Conservation (phyloP, 257 asterid genomes). For the Rubia yunnanensis region DNA sequence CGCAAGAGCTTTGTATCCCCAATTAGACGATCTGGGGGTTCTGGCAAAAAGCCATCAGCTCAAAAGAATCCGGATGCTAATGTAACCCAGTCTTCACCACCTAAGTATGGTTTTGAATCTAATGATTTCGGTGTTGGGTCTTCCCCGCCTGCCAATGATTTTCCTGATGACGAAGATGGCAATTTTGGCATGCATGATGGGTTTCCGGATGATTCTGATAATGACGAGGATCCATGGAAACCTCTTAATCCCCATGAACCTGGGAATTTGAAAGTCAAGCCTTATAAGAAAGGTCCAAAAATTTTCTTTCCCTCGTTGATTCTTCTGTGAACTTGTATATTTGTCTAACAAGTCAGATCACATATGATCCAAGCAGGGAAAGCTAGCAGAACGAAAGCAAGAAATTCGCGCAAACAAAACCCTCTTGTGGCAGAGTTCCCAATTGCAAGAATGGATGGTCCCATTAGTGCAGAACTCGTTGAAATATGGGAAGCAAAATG, state of each 20-base stretch:
- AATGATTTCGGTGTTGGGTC: slow-evolving; percentile 27
- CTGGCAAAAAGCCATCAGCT: slow-evolving; percentile 36
- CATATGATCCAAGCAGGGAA: slow-evolving; percentile 48
- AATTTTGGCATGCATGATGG: slow-evolving; percentile 37
- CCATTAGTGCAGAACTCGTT: slow-evolving; percentile 43
- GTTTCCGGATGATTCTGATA: slow-evolving; percentile 41
- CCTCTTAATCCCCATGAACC: slow-evolving; percentile 92
- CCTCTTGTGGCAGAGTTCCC: slow-evolving; percentile 55
- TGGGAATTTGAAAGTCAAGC: slow-evolving; percentile 75
- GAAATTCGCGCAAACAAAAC: slow-evolving; percentile 30
- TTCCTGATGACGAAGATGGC: slow-evolving; percentile 29
- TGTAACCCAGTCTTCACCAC: slow-evolving; percentile 29
- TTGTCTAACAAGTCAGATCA: slow-evolving; percentile 12
- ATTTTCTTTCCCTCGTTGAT: slow-evolving; percentile 1
- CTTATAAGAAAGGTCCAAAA: slow-evolving; percentile 52
- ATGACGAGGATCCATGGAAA: slow-evolving; percentile 55
- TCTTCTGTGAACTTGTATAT: neutral
- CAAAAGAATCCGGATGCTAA: slow-evolving; percentile 43
- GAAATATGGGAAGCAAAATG: slow-evolving; percentile 63
- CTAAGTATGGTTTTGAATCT: slow-evolving; percentile 30
- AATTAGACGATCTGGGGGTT: slow-evolving; percentile 40
- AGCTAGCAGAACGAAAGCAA: slow-evolving; percentile 29
- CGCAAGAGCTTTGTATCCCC: slow-evolving; percentile 60
- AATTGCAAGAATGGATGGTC: slow-evolving; percentile 61
- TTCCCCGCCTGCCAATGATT: slow-evolving; percentile 32